phyloP scores from a whole-genome alignment of 805 yeast genomes.

The Barnettozyma pratensis region DNA sequence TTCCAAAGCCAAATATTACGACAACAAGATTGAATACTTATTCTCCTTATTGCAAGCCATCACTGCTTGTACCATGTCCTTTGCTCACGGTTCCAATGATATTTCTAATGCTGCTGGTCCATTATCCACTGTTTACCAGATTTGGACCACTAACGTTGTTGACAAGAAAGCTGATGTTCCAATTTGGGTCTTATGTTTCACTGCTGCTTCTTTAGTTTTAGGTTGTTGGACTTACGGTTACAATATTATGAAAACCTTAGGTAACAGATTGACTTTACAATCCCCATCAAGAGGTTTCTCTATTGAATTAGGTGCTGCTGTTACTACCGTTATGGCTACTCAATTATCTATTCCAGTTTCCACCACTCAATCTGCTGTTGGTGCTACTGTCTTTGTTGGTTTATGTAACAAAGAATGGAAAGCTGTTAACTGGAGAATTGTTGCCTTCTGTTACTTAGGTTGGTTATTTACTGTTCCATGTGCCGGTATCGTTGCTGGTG shows the following conservation, averaged over 20 bases:
- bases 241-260: constrained; percentile 62
- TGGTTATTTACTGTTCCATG: constrained; percentile 71
- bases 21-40: constrained; percentile 63
- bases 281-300: constrained; percentile 77
- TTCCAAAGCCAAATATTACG: constrained; percentile 56
- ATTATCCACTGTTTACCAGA: constrained; percentile 54
- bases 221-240: constrained; percentile 74
- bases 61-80: constrained; percentile 76
- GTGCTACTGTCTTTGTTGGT: constrained; percentile 74
- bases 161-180: constrained; percentile 53
- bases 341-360: constrained; percentile 68
- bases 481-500: constrained; percentile 70
- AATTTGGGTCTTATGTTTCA: constrained; percentile 62
- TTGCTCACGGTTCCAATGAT: constrained; percentile 81
- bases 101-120: constrained; percentile 79
- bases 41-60: constrained; percentile 64
- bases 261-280: constrained; percentile 69
- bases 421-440: constrained; percentile 76
- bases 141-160: constrained; percentile 51
- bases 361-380: constrained; percentile 75
- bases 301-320: constrained; percentile 73
- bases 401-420: constrained; percentile 58
- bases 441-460: constrained; percentile 62
- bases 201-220: constrained; percentile 61
- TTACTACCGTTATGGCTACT: constrained; percentile 71